Conservation (phyloP, 495 filamentous ascomycete genomes). For the Sordaria brevicollis region DNA sequence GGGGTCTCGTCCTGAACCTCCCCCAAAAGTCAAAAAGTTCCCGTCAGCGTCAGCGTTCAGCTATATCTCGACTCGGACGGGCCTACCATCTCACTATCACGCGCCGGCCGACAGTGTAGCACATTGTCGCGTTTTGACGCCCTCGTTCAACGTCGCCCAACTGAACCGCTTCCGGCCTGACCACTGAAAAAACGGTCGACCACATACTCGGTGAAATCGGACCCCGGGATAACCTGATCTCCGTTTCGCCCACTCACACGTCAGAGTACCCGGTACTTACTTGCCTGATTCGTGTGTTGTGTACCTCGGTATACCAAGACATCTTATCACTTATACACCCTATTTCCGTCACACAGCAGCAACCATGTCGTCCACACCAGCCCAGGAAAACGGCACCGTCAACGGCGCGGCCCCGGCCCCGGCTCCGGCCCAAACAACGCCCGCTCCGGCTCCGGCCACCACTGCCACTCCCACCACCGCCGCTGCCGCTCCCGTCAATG, state of each 20-base stretch:
- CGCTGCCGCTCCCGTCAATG: not conserved
- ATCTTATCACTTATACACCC: not conserved
- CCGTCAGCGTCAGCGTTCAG: not conserved
- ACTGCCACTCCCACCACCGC: not conserved
- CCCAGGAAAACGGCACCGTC: slow-evolving; percentile 1
- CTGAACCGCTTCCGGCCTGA: not conserved
- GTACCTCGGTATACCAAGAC: not conserved
- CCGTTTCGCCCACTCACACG: not conserved
- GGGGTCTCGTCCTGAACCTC: not conserved
- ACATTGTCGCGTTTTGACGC: not conserved
- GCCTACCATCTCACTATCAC: not conserved
- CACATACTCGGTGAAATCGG: not conserved
- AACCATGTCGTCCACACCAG: slow-evolving; percentile 10
- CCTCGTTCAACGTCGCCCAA: not conserved
- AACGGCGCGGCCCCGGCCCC: slow-evolving; percentile 1
- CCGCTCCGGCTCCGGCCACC: not conserved
- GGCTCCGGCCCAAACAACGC: not conserved
- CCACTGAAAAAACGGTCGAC: not conserved
- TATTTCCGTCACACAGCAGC: not conserved
- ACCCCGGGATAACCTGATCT: not conserved
- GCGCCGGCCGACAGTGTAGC: not conserved
- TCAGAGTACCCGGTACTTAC: not conserved
- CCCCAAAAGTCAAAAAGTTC: not conserved
- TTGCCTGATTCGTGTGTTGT: not conserved
- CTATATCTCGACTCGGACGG: not conserved